Base-by-base conservation (phyloP, 306 rosid genomes). In the Gleditsia sinensis region DNA sequence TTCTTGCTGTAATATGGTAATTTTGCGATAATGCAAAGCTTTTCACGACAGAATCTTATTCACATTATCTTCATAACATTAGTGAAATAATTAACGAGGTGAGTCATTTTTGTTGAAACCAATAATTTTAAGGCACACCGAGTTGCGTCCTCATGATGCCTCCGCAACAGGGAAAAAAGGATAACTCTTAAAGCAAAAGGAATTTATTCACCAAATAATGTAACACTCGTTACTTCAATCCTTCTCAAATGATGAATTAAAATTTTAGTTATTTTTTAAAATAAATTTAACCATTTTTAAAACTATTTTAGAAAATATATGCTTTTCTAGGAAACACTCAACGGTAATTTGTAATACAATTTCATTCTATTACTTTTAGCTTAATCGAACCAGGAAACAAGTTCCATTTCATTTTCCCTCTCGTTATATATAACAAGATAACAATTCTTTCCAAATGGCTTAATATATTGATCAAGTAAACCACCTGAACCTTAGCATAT, bases 301-400 rank as follows among this genome's bases (percentile, higher is more conserved):
- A n/a, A n/a, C n/a, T n/a, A n/a, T n/a, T n/a, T n/a, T n/a, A n/a
- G n/a, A n/a, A n/a, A n/a, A n/a, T n/a, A n/a, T n/a, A n/a, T n/a
- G n/a, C n/a, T n/a, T n/a, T n/a, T n/a, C n/a, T n/a, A 64, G 43
- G 17, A 45, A 62, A 43, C 69, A 76, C 45, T 80, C 75, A 48
- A 36, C 57, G 55, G 64, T 40, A 55, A 56, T 42, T 54, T 54
- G 65, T 80, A 83, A 83, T 72, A 36, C 21, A 67, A 78, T 78
- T 58, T 68, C 36, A 42, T 61, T 64, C 79, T 69, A 3, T 23
- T 57, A 32, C 21, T 28, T 11, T 28, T 30, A 24, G 32, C 21
- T 40, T 30, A n/a, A 53, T 7, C 2, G 25, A 19, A 46, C 42
- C 16, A 36, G 21, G 20, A 53, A 58, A 67, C 24, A 20, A 25